Evolutionary conservation across 2,329 filamentous ascomycete species (phyloP), one percentile per base, ranked within the genome.

Genomic region (Dactylellina sp.): DNA sequence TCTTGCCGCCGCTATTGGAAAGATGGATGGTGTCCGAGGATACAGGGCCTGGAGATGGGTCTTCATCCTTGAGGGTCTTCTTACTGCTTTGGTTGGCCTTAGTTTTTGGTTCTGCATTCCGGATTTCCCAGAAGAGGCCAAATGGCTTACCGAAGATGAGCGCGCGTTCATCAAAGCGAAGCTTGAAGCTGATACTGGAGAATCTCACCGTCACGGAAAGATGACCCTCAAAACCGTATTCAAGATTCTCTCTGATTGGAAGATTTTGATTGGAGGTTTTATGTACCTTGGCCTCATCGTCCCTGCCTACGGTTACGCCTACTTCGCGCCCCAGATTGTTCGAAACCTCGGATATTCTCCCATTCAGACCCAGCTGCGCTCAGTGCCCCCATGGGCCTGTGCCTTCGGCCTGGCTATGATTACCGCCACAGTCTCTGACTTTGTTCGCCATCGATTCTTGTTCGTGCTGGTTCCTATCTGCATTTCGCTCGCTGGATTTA

Each of bases 231-330:
- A 85, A 16, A 82, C 81, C 18, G 88, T 91, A 18, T 86, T 93
- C 82, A 89, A 88, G 78, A 65, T 65, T 25, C 53, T 72, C 5
- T 46, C 52, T 7, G 90, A 94, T 81, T 88, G 81, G 81, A 91
- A 91, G 80, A 85, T 93, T 77, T 86, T 91, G 77, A 80, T 92
- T 12, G 91, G 89, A 47, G 90, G 89, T 0, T 84, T 93, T 80
- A 93, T 93, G 90, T 94, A 93, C 81, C 89, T 93, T 77, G 91
- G 90, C 9, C 84, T 93, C 71, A 88, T 93, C 76, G 89, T 93
- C 0, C 89, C 91, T 0, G 90, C 89, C 2, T 93, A 92, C 79
- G 85, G 89, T 77, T 93, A 91, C 79, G 90, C 91, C 49, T 93
- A 91, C 82, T 93, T 93, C 78, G 85, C 89, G 1, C 89, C 91